Percentiles rank a stretch among this genome's conserved stretches.
These are phyloP conservation scores for Penicillium aurantiogriseum DNA, from an alignment of 2,329 filamentous ascomycete species.

Conservation along the genomic window DNA sequence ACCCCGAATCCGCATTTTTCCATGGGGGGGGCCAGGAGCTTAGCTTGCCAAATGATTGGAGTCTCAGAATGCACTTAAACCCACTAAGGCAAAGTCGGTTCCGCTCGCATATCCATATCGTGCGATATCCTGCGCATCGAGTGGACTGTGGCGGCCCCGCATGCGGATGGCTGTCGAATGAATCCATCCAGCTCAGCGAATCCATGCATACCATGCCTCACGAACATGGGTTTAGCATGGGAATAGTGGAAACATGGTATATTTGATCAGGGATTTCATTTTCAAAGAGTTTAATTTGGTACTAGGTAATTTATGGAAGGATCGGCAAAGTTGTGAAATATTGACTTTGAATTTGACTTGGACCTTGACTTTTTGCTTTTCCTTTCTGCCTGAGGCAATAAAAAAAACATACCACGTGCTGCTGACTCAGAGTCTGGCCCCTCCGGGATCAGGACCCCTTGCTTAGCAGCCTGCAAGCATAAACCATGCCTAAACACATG, in stretches of 20 bases:
- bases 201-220: slow-evolving; percentile 5
- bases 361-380: neutral
- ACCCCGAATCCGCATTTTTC: neutral
- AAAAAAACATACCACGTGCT: neutral
- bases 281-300: slow-evolving; percentile 7
- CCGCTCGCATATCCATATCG: slow-evolving; percentile 15
- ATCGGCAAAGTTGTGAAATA: neutral
- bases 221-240: slow-evolving; percentile 16
- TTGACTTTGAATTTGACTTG: neutral
- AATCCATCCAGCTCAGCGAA: neutral
- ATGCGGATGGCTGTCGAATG: slow-evolving; percentile 20
- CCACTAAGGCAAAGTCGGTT: slow-evolving; percentile 5
- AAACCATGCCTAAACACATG: neutral
- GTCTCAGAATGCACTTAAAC: neutral
- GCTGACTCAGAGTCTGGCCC: neutral
- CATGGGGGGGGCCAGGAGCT: neutral
- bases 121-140: slow-evolving; percentile 11
- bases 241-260: neutral
- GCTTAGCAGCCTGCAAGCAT: neutral
- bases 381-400: neutral
- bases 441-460: neutral
- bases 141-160: slow-evolving; percentile 19
- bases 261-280: neutral
- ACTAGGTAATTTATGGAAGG: neutral
- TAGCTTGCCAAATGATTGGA: neutral